Base-by-base conservation (phyloP, 2,329 filamentous ascomycete genomes). In the Orbilia oligospora region DNA sequence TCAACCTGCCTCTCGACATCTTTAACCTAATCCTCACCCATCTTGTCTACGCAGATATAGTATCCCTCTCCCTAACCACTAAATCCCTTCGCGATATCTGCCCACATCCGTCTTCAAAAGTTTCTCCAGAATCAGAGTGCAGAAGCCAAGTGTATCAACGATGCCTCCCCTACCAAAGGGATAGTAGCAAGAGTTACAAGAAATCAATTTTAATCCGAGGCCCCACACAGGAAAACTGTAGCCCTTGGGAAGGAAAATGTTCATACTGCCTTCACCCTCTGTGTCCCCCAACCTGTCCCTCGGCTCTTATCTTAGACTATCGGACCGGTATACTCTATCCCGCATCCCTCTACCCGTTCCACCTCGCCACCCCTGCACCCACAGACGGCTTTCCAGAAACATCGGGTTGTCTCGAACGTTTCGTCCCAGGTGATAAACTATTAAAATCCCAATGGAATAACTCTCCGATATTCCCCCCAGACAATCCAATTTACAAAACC, bases 301-400 rank as follows among this genome's bases (percentile, higher is more conserved):
- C 61, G 6, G 71, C 71, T 27, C 55, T 75, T 0, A 55, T 75
- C 16, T 55, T 75, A 6, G 71, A 75, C 33, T 55, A 46, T 9
- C 63, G 58, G 55, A 75, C 71, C 5, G 71, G 71, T 10, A 20
- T 75, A 33, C 64, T 75, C 30, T 75, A 55, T 44, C 71, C 71
- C 10, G 27, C 71, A 14, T 55, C 63, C 1, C 18, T 75, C 8
- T 75, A 68, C 53, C 71, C 64, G 3, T 33, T 51, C 18, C 44
- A 75, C 14, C 8, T 16, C 8, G 71, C 64, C 6, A 36, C 41
- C 3, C 12, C 61, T 10, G 20, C 33, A 9, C 36, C 18, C 5
- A 44, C 56, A 22, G 10, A 0, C 10, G 36, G 36, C 0, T 61
- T 61, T 20, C 9, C 56, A 9, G 56, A 61, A n/a, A 44, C 56